Evolutionary conservation across 306 rosid species (phyloP).

Genomic region (Glycine tomentella): DNA sequence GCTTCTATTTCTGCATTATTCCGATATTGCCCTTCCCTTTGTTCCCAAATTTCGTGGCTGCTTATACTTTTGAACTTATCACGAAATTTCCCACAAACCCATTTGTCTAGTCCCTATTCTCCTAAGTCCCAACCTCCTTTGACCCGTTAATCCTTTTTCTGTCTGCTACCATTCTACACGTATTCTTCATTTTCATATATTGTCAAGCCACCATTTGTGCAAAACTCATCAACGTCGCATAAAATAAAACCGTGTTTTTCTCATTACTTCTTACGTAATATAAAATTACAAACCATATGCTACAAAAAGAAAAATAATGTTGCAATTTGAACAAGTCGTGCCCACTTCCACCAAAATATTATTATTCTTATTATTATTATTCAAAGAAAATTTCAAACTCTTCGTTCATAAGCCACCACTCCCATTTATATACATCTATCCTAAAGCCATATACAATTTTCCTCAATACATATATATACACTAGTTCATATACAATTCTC

Average conservation of each 20-base stretch:
- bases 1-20: not conserved
- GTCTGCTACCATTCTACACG: not conserved
- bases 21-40: slow-evolving; percentile 10
- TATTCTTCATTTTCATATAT: not conserved
- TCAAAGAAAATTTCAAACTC: slow-evolving; percentile 33
- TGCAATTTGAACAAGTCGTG: slow-evolving; percentile 35
- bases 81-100: slow-evolving; percentile 48
- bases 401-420: slow-evolving; percentile 7
- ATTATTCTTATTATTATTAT: not conserved
- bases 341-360: slow-evolving; percentile 15
- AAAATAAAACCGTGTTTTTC: slow-evolving; percentile 29
- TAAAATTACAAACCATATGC: not conserved
- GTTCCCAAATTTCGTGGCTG: too few relatives aligned
- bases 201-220: slow-evolving; percentile 38
- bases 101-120: slow-evolving; percentile 24
- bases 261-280: not conserved
- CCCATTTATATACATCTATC: not conserved
- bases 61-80: slow-evolving; percentile 4
- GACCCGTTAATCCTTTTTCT: slow-evolving; percentile 45
- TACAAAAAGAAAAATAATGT: not conserved
- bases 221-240: not conserved
- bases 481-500: not conserved
- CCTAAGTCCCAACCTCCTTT: slow-evolving; percentile 43
- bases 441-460: slow-evolving; percentile 3
- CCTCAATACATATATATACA: slow-evolving; percentile 15